phyloP scores from a whole-genome alignment of 2,329 filamentous ascomycete genomes.

The Xylaria multiplex region DNA sequence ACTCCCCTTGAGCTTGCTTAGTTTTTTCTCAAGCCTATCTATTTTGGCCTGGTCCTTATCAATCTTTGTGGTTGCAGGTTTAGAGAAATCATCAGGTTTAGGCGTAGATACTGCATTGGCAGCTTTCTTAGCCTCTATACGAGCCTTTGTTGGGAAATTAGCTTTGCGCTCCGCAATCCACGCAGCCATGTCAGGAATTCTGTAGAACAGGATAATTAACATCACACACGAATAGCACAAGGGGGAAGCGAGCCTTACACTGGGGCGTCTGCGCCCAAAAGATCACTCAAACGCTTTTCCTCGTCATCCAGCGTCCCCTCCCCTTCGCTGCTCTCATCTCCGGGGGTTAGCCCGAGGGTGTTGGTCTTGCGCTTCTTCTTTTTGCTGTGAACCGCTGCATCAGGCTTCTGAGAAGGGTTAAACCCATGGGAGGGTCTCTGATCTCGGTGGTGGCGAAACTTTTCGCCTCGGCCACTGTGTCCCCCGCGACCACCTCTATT shows the following conservation, averaged over 20 bases:
- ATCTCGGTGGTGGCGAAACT: constrained; percentile 52
- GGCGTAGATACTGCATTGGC: constrained; percentile 62
- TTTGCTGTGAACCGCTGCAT: constrained; percentile 60
- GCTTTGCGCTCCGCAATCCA: constrained; percentile 85
- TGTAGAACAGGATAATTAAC: constrained; percentile 44
- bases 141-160: constrained; percentile 81
- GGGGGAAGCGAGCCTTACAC: constrained; percentile 57
- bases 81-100: constrained; percentile 61
- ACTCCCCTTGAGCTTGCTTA: constrained; percentile 76
- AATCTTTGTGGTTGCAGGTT: constrained; percentile 59
- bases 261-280: constrained; percentile 65
- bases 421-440: constrained; percentile 48
- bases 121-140: constrained; percentile 71
- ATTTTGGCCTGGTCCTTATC: constrained; percentile 58
- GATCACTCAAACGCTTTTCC: constrained; percentile 66
- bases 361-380: constrained; percentile 79
- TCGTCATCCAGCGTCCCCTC: constrained; percentile 78
- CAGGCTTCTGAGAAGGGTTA: constrained; percentile 62
- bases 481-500: constrained; percentile 53
- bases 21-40: constrained; percentile 70
- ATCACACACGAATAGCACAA: constrained; percentile 17
- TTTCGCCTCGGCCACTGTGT: constrained; percentile 55
- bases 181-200: constrained; percentile 74
- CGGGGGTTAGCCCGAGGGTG: constrained; percentile 76
- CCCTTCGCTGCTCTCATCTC: constrained; percentile 63